phyloP scores from a whole-genome alignment of 768 basidiomycete species.

The Kwoniella mangroviensis region DNA sequence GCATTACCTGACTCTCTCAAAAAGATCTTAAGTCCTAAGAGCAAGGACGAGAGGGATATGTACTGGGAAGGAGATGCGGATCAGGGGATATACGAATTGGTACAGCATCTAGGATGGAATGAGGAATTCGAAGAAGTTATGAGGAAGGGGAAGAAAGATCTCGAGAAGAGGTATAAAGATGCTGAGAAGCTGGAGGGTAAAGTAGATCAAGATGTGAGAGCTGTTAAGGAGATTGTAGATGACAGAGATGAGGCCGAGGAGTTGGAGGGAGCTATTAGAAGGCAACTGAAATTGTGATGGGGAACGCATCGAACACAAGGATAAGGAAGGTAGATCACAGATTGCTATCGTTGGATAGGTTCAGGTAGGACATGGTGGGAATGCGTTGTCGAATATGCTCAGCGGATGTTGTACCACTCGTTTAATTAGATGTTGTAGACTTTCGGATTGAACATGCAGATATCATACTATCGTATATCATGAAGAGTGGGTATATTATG shows the following conservation, averaged over 20 bases:
- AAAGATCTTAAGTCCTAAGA: neutral
- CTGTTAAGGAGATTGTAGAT: constrained; percentile 6
- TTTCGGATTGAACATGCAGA: neutral
- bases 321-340: no score
- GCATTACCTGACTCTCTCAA: neutral
- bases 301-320: no score
- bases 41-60: constrained; percentile 20
- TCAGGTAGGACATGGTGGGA: no score
- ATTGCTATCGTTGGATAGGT: no score
- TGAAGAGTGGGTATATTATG: neutral
- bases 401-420: neutral
- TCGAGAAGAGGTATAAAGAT: constrained; percentile 24
- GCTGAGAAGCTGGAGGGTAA: constrained; percentile 5
- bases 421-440: neutral
- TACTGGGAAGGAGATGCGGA: constrained; percentile 60
- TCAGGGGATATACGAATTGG: constrained; percentile 67
- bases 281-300: constrained; percentile 9
- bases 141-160: constrained; percentile 16
- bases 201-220: constrained; percentile 5
- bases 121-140: constrained; percentile 34
- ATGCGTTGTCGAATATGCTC: neutral
- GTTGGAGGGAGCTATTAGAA: constrained; percentile 15
- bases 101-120: constrained; percentile 72
- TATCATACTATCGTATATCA: neutral
- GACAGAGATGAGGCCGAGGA: neutral